Base-by-base conservation (phyloP, 2,329 filamentous ascomycete genomes). In the Xylaria sp. region DNA sequence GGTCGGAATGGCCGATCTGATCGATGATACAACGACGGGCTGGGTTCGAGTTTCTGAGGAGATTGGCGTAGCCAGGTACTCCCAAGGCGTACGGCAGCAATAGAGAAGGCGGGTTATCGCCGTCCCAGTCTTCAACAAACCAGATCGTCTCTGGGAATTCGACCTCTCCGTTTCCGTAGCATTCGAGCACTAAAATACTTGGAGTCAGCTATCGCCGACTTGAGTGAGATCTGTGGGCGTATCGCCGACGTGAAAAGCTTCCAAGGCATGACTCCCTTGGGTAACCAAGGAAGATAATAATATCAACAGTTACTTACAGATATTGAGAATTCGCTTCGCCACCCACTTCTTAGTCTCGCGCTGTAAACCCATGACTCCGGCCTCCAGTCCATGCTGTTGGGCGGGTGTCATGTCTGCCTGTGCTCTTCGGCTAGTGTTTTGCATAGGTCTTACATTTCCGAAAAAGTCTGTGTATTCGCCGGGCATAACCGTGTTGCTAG, bases 401-500 rank as follows among this genome's bases (percentile, higher is more conserved):
- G 49, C 5, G 5, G 39, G 11, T 17, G 4, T 38, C 36, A 15
- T 4, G 10, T 7, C 27, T 36, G 2, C 17, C n/a, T 4, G 36
- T 25, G 36, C 25, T 36, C 10, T 15, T n/a, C 13, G 11, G 6
- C 7, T 27, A 13, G 29, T 20, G 1, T 50, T 31, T 17, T n/a
- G n/a, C n/a, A n/a, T n/a, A n/a, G n/a, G n/a, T n/a, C n/a, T n/a
- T n/a, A n/a, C n/a, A n/a, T n/a, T n/a, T n/a, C n/a, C n/a, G n/a
- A n/a, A n/a, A n/a, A n/a, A n/a, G n/a, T 4, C 27, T n/a, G 5
- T 29, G 2, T 4, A 7, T 6, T 36, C 15, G 22, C 31, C n/a
- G 6, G 5, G 27, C 10, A 2, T 1, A 4, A 10, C 25, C 2
- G 6, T 36, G 9, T 2, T 1, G 36, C 1, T 7, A 1, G 3